These are phyloP conservation scores for Tricholoma hemisulphureum DNA, from an alignment of 768 basidiomycete genomes.

Conservation along the genomic window DNA sequence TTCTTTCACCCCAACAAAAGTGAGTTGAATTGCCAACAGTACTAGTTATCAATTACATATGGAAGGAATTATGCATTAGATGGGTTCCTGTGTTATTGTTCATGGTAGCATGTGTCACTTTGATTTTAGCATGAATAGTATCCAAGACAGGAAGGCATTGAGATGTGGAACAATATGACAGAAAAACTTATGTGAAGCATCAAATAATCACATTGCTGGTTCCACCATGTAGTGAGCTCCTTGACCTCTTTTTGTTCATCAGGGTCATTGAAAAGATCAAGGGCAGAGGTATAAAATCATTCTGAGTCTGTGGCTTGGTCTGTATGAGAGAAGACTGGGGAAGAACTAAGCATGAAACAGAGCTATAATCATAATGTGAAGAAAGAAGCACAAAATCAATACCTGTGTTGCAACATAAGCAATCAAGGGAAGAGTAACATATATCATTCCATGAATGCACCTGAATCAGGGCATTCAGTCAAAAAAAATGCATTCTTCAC, in stretches of 20 bases:
- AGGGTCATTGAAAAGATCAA: slow-evolving; percentile 13
- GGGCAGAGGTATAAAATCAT: slow-evolving; percentile 9
- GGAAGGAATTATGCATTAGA: too few relatives aligned
- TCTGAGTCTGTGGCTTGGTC: slow-evolving; percentile 14
- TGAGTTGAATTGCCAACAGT: too few relatives aligned
- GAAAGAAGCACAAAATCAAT: neutral
- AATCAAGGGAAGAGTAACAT: neutral
- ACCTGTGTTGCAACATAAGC: neutral
- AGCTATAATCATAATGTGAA: neutral
- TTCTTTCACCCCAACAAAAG: too few relatives aligned
- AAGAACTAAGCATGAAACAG: slow-evolving; percentile 10
- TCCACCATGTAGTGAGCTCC: slow-evolving; percentile 10
- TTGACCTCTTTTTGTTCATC: slow-evolving; percentile 10
- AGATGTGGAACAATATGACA: neutral
- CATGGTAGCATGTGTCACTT: neutral
- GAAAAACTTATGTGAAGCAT: slow-evolving; percentile 5
- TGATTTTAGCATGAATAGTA: slow-evolving; percentile 1
- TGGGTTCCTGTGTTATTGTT: too few relatives aligned
- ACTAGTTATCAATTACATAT: too few relatives aligned
- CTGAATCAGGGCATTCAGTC: too few relatives aligned
- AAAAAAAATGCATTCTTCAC: too few relatives aligned
- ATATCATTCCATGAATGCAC: slow-evolving; percentile 1
- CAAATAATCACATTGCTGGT: neutral
- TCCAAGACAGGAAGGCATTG: slow-evolving; percentile 1
- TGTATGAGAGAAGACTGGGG: slow-evolving; percentile 12